These are phyloP conservation scores for Mortierella sp. DNA, from an alignment of 371 early-diverging fungal species.

Conservation along the genomic window DNA sequence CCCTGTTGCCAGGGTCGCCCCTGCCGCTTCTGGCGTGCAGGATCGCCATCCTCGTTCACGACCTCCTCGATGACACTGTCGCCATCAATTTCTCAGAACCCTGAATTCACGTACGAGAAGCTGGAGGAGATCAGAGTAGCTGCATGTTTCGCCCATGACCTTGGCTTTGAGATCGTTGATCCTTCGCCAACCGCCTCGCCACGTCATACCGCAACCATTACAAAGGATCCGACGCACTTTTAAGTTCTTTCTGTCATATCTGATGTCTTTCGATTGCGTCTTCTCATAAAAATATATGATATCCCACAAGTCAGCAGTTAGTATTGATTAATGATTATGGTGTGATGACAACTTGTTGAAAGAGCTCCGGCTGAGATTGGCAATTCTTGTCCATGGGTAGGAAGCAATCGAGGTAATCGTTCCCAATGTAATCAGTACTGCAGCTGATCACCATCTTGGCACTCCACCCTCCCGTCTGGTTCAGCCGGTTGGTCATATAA, in stretches of 20 bases:
- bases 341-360: too few relatives aligned
- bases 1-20: slow-evolving; percentile 29
- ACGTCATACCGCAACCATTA: slow-evolving; percentile 7
- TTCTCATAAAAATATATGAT: too few relatives aligned
- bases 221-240: neutral
- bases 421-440: too few relatives aligned
- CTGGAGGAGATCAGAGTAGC: slow-evolving; percentile 38
- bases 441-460: too few relatives aligned
- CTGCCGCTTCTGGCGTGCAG: slow-evolving; percentile 3
- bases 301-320: too few relatives aligned
- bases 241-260: too few relatives aligned
- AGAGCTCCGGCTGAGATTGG: too few relatives aligned
- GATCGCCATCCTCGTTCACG: neutral
- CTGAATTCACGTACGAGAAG: slow-evolving; percentile 8
- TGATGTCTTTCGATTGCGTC: too few relatives aligned
- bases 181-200: slow-evolving; percentile 36
- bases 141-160: slow-evolving; percentile 40
- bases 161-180: slow-evolving; percentile 46
- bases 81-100: neutral
- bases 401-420: neutral
- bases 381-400: too few relatives aligned
- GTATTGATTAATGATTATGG: too few relatives aligned
- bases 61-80: neutral
- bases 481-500: too few relatives aligned
- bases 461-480: too few relatives aligned